phyloP scores from a whole-genome alignment of 2,329 filamentous ascomycete genomes.

The Cladosporium oxysporum region DNA sequence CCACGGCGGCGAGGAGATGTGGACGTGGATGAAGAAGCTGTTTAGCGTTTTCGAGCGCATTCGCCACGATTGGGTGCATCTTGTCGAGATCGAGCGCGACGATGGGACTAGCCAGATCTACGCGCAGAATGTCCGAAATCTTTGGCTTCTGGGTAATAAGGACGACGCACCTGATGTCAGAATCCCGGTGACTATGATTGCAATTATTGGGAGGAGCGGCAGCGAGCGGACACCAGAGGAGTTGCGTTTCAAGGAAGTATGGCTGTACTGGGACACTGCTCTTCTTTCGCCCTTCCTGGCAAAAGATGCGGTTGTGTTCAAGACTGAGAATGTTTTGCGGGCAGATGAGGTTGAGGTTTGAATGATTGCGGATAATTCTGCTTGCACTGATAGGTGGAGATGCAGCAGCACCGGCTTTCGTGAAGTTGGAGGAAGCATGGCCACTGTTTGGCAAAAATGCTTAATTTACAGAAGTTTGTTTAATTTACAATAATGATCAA shows the following conservation, averaged over 20 bases:
- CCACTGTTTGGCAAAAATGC: too few relatives aligned
- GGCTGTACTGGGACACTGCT: too few relatives aligned
- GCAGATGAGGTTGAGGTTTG: too few relatives aligned
- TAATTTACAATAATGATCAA: not conserved
- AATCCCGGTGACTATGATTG: not conserved
- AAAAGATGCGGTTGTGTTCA: too few relatives aligned
- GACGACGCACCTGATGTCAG: not conserved
- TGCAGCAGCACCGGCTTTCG: too few relatives aligned
- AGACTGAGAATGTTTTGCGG: too few relatives aligned
- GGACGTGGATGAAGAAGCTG: not conserved
- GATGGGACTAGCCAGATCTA: not conserved
- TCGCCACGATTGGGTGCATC: not conserved
- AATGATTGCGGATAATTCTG: too few relatives aligned
- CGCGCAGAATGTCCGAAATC: not conserved
- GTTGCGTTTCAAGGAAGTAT: too few relatives aligned
- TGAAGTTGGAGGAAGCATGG: too few relatives aligned
- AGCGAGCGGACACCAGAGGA: not conserved
- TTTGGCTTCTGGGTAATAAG: not conserved
- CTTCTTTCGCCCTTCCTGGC: too few relatives aligned
- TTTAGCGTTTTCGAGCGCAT: not conserved
- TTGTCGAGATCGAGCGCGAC: not conserved
- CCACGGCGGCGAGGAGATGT: not conserved
- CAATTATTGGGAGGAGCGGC: not conserved
- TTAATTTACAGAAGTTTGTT: too few relatives aligned
- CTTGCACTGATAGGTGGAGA: too few relatives aligned